Percentiles rank a stretch among this genome's conserved stretches.
Evolutionary conservation across 192 early-diverging fungal genomes (phyloP).

Genomic region (Lobulomyces angularis): DNA sequence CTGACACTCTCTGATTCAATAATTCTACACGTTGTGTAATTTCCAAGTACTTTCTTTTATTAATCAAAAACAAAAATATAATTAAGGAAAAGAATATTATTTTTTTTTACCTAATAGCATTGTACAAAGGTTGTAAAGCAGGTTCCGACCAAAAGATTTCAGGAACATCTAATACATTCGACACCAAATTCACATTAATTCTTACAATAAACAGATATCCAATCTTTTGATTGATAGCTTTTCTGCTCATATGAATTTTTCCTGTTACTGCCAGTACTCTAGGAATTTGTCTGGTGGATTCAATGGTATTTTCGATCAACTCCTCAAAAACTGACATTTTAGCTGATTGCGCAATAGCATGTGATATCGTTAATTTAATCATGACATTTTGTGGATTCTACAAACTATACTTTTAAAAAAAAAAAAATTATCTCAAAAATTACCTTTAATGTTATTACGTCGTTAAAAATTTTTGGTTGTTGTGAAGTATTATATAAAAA

Average conservation of each 20-base stretch:
- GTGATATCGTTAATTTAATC: constrained; percentile 88
- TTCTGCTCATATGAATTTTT: constrained; percentile 78
- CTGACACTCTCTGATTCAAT: constrained; percentile 81
- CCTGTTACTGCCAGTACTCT: constrained; percentile 87
- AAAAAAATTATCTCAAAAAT: constrained; percentile 29
- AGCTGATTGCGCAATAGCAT: constrained; percentile 88
- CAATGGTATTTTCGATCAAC: constrained; percentile 84
- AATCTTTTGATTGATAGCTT: constrained; percentile 87
- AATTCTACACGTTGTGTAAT: constrained; percentile 78
- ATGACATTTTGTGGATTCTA: constrained; percentile 48
- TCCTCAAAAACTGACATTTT: constrained; percentile 89
- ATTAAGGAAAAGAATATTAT: too few species aligned
- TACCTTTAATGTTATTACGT: constrained; percentile 65
- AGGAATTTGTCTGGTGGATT: constrained; percentile 73
- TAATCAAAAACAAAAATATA: too few species aligned
- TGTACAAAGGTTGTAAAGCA: constrained; percentile 61
- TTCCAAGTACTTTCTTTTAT: too few species aligned
- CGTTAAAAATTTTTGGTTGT: constrained; percentile 71
- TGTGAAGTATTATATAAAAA: constrained; percentile 57
- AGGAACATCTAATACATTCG: constrained; percentile 68
- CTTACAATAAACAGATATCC: constrained; percentile 66
- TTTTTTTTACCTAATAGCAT: constrained; percentile 68
- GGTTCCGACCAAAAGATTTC: constrained; percentile 79
- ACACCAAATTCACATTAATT: constrained; percentile 73
- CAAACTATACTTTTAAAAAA: constrained; percentile 43